Evolutionary conservation across 805 yeast species (phyloP).

Genomic region (Tetrapisispora namnaoensis): DNA sequence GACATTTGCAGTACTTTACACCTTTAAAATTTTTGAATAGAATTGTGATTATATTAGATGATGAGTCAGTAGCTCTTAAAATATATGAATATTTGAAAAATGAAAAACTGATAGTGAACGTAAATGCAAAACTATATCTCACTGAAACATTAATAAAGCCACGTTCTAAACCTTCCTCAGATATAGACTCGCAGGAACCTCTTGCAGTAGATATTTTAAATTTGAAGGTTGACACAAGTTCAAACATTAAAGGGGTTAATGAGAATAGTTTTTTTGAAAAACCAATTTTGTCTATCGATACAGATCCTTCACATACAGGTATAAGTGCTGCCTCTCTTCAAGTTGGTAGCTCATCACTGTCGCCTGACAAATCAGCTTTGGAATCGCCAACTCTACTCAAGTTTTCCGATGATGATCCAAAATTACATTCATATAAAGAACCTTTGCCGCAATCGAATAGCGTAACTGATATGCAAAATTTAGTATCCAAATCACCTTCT

Average conservation of each 20-base stretch:
- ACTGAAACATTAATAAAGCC: conserved; percentile 30
- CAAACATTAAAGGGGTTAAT: neutral
- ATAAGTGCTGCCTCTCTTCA: conserved; percentile 10
- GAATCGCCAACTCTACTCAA: conserved; percentile 26
- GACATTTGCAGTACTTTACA: conserved; percentile 27
- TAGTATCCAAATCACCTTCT: neutral
- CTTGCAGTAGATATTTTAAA: neutral
- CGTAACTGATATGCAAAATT: neutral
- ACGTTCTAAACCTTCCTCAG: conserved; percentile 10
- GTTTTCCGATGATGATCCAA: conserved; percentile 14
- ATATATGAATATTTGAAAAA: conserved; percentile 16
- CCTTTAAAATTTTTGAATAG: conserved; percentile 36
- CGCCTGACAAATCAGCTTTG: conserved; percentile 20
- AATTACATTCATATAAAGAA: conserved; percentile 23
- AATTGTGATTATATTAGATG: conserved; percentile 30
- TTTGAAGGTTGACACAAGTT: neutral
- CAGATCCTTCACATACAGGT: conserved; percentile 20
- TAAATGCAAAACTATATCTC: conserved; percentile 23
- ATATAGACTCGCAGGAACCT: neutral
- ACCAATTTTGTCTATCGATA: conserved; percentile 23
- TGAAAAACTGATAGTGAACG: conserved; percentile 5
- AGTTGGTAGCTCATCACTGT: conserved; percentile 22
- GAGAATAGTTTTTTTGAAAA: neutral
- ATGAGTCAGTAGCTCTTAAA: conserved; percentile 17
- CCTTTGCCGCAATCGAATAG: conserved; percentile 19